Evolutionary conservation across 2,329 filamentous ascomycete genomes (phyloP), one percentile per base, ranked within the genome.

Genomic region (Gliomastix tumulicola): DNA sequence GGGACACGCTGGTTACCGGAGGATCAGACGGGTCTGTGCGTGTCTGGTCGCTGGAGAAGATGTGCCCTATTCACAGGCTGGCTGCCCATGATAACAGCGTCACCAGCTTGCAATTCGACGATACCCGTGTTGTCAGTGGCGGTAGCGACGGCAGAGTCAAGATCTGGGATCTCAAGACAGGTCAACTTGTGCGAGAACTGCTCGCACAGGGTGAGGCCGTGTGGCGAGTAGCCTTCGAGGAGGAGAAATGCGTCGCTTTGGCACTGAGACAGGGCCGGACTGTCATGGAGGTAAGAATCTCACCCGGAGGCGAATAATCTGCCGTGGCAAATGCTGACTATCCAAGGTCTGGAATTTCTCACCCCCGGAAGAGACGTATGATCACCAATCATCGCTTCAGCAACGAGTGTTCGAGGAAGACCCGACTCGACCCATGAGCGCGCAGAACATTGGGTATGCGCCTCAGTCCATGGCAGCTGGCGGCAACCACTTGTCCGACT

Each of bases 71-170:
- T 41, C 92, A 98, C 63, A 80, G 92, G 32, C 72, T 98, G 35
- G 92, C 92, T 28, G 92, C 92, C 4, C 92, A 98, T 57, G 92
- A 98, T 60, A 98, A 98, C 60, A 96, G 89, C 56, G 92, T 98
- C 36, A 98, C 92, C 2, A 96, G 88, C 59, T 68, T 98, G 47
- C 92, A 98, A 55, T 98, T 98, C 56, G 92, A 98, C 53, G 89
- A 96, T 54, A 89, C 84, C 18, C 78, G 92, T 38, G 92, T 98
- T 41, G 89, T 98, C 39, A 95, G 88, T 55, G 92, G 92, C 49
- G 94, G 92, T 34, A 94, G 87, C 50, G 92, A 98, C 60, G 92
- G 92, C n/a, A 76, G 92, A 36, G 92, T 98, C 46, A 98, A 97
- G 63, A 89, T 98, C 37, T 98, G 92, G 92, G 90, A 95, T 63